These are phyloP conservation scores for Stylosanthes scabra DNA, from an alignment of 331 rosid species.

Conservation along the genomic window DNA sequence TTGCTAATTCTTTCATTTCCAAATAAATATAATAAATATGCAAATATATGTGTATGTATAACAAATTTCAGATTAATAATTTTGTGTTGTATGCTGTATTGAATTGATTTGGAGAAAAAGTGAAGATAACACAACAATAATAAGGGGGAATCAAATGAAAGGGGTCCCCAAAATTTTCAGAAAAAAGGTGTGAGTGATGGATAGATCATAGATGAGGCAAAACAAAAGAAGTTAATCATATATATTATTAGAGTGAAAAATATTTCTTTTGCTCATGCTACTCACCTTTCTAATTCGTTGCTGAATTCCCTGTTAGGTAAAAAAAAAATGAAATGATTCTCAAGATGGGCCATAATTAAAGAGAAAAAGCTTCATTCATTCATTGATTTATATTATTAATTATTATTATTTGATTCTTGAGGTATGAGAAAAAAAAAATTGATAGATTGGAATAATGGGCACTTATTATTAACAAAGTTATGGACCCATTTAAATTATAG, in stretches of 20 bases:
- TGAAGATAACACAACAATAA: conserved; percentile 4
- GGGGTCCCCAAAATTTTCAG: conserved; percentile 16
- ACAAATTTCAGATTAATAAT: no score
- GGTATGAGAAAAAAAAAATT: conserved; percentile 1
- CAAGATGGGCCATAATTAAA: conserved; percentile 43
- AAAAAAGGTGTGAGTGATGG: neutral
- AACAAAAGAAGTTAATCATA: conserved; percentile 29
- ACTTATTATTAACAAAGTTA: no score
- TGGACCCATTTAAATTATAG: conserved; percentile 54
- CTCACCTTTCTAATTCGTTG: conserved; percentile 26
- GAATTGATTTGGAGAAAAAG: neutral
- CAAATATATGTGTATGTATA: no score
- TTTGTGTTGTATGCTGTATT: no score
- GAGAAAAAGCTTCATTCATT: conserved; percentile 44
- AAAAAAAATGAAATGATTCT: conserved; percentile 39
- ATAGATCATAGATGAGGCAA: conserved; percentile 31
- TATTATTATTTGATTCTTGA: conserved; percentile 43
- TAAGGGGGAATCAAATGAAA: neutral
- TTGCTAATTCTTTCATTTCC: no score
- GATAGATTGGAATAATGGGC: conserved; percentile 9
- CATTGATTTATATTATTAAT: no score
- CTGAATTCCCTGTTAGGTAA: conserved; percentile 23
- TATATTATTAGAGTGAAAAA: conserved; percentile 1
- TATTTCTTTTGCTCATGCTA: conserved; percentile 3
- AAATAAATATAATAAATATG: no score